A percentile compares a stretch with the other conserved stretches of the same genome.
Evolutionary conservation across 768 basidiomycete genomes (phyloP).

Genomic region (Kwoniella dejecticola): DNA sequence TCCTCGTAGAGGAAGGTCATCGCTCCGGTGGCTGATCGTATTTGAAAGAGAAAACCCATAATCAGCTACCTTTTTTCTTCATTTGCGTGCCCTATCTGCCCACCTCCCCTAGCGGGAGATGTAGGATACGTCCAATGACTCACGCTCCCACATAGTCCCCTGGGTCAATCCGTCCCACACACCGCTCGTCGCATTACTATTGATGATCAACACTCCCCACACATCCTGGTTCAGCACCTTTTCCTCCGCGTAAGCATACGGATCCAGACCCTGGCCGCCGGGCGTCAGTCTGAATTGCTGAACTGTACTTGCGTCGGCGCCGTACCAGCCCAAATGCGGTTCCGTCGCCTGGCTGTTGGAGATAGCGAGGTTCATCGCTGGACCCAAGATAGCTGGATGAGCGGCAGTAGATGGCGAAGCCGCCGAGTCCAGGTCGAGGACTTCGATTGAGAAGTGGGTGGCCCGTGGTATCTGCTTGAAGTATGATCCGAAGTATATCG

Average conservation of each 20-base stretch:
- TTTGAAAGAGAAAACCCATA: background rate
- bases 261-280: conserved; percentile 43
- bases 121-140: conserved; percentile 12
- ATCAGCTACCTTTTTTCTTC: background rate
- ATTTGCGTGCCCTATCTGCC: too few species aligned
- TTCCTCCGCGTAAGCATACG: conserved; percentile 37
- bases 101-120: too few species aligned
- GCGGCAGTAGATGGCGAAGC: conserved; percentile 35
- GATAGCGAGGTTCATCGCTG: conserved; percentile 36
- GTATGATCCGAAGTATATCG: conserved; percentile 55
- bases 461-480: conserved; percentile 48
- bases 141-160: conserved; percentile 43
- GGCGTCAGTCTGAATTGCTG: conserved; percentile 30
- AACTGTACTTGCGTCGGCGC: conserved; percentile 27
- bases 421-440: conserved; percentile 53
- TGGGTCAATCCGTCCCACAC: conserved; percentile 39
- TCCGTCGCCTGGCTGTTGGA: conserved; percentile 4
- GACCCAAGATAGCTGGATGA: conserved; percentile 52
- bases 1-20: conserved; percentile 50
- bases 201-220: conserved; percentile 47
- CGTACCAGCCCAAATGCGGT: conserved; percentile 43
- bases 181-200: conserved; percentile 52
- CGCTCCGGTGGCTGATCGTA: conserved; percentile 33
- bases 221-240: conserved; percentile 47
- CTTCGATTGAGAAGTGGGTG: conserved; percentile 45